Evolutionary conservation across 176 grass and related monocot genomes (phyloP).

Genomic region (Stipa capillata): DNA sequence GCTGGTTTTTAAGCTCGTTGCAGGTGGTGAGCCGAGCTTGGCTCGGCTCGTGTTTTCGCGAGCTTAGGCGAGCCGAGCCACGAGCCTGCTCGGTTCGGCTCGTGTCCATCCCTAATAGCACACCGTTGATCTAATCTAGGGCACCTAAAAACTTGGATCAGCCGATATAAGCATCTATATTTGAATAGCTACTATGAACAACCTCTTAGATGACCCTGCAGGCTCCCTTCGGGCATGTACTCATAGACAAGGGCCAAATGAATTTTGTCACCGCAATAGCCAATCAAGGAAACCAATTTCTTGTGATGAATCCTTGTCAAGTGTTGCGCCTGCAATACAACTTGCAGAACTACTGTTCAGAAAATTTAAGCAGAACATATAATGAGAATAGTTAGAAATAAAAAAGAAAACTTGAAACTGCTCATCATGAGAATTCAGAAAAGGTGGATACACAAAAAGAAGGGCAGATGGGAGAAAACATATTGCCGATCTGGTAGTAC

Average conservation of each 20-base stretch:
- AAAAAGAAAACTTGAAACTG: not conserved
- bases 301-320: slow-evolving; percentile 63
- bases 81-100: no score
- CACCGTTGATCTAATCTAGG: not conserved
- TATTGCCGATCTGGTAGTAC: no score
- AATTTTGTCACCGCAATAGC: slow-evolving; percentile 50
- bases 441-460: not conserved
- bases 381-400: not conserved
- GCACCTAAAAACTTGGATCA: not conserved
- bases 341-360: not conserved
- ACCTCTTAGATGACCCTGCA: slow-evolving; percentile 40
- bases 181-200: slow-evolving; percentile 1
- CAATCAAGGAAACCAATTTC: slow-evolving; percentile 57
- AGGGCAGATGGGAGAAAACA: not conserved
- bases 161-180: not conserved
- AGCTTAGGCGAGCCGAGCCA: no score
- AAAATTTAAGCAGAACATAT: not conserved
- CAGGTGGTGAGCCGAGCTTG: no score
- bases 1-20: no score
- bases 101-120: no score
- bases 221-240: slow-evolving; percentile 35
- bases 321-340: slow-evolving; percentile 37
- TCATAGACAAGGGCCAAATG: slow-evolving; percentile 40
- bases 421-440: not conserved
- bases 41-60: no score